Base-by-base conservation (phyloP, 2,329 filamentous ascomycete species). In the Fusarium musae region DNA sequence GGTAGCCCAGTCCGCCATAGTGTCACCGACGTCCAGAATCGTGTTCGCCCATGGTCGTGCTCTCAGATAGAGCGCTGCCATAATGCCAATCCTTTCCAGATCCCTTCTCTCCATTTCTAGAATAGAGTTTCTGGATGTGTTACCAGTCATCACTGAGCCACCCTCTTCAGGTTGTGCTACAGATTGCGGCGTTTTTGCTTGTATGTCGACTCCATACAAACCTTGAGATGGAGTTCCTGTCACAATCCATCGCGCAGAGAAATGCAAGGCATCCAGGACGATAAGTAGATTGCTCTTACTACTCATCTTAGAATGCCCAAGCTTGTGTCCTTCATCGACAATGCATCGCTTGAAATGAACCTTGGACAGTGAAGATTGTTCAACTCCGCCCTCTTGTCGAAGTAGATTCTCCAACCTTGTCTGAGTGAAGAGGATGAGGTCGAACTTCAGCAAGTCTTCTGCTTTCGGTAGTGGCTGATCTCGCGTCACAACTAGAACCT, bases 161-260 rank as follows among this genome's bases (percentile, higher is more conserved):
- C 26, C 11, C 5, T 49, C 37, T 28, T 50, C 43, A 21, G 30
- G 13, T 36, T 28, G 30, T 44, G 26, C 57, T 52, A 19, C 34
- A 15, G 6, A 30, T n/a, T 17, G 46, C 19, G 61, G 34, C 16
- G 39, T 37, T 17, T 63, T 26, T 28, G 66, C 52, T 19, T 63
- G 44, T 32, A 63, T 56, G 37, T 81, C 79, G 8, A 94, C 87
- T 1, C 95, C 94, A 63, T 94, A 93, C 0, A 98, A 84, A 15
- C 95, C 93, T 70, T 91, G 92, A 2, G 95, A 94, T 5, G 96
- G 96, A 0, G 96, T 98, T 63, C 96, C 96, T 2, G 93, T 97
- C 2, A 97, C 92, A 8, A 97, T 90, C 96, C 96, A 98, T 15
- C 93, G 90, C 23, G 93, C 89, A 52, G 94, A 91, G 21, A 94